Conservation (phyloP, 2,329 filamentous ascomycete species). For the Diaporthe ampelina region DNA sequence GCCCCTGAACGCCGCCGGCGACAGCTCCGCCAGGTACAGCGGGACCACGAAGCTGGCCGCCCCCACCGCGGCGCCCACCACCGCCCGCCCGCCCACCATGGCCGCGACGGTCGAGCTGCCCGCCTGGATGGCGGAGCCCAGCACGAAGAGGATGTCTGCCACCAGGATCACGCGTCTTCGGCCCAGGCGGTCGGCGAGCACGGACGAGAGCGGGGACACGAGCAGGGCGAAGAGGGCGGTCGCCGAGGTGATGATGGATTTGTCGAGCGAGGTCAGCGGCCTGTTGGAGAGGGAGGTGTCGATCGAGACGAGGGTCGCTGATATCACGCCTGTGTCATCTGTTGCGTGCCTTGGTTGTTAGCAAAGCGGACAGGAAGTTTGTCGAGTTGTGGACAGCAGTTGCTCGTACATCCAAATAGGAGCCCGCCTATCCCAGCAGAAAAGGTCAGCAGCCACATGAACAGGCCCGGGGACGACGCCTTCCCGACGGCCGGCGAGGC, state of each 20-base stretch:
- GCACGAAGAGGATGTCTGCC: slow-evolving; percentile 76
- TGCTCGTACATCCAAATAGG: slow-evolving; percentile 73
- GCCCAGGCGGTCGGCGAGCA: slow-evolving; percentile 73
- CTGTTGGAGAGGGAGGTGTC: slow-evolving; percentile 70
- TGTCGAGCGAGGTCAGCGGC: slow-evolving; percentile 73
- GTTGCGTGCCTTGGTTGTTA: slow-evolving; percentile 38
- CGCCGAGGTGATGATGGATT: slow-evolving; percentile 78
- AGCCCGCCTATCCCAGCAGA: slow-evolving; percentile 77
- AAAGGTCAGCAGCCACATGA: slow-evolving; percentile 73
- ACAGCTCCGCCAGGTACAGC: slow-evolving; percentile 89
- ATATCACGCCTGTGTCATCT: slow-evolving; percentile 79
- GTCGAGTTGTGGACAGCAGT: background rate
- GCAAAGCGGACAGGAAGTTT: background rate
- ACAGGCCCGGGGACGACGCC: slow-evolving; percentile 57
- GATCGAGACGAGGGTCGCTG: slow-evolving; percentile 76
- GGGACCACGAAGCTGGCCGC: slow-evolving; percentile 87
- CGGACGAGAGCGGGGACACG: slow-evolving; percentile 73
- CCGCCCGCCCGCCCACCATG: slow-evolving; percentile 77
- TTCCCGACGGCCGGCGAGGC: slow-evolving; percentile 33
- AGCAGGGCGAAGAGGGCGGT: slow-evolving; percentile 77
- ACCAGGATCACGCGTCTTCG: slow-evolving; percentile 74
- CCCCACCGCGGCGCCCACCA: slow-evolving; percentile 81
- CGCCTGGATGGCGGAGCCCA: slow-evolving; percentile 77
- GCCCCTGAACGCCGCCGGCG: slow-evolving; percentile 82
- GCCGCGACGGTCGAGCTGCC: slow-evolving; percentile 66